These are phyloP conservation scores for Aschersonia sp. DNA, from an alignment of 2,329 filamentous ascomycete genomes.

Conservation along the genomic window DNA sequence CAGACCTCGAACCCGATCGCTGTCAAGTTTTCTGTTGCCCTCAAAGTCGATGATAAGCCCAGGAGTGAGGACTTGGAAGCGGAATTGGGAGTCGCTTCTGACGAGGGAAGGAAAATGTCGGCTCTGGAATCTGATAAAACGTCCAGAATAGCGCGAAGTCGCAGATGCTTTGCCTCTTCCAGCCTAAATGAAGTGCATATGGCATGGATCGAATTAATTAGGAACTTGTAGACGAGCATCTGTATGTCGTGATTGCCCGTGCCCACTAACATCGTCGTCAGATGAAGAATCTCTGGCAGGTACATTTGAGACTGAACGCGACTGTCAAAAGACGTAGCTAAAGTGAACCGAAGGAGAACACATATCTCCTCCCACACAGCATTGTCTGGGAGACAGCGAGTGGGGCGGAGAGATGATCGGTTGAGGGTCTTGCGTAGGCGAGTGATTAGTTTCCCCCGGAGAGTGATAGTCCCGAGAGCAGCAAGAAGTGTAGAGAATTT, in stretches of 20 bases:
- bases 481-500: slow-evolving; percentile 47
- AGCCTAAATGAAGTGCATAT: slow-evolving; percentile 51
- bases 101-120: slow-evolving; percentile 39
- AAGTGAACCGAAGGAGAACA: slow-evolving; percentile 49
- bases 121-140: slow-evolving; percentile 44
- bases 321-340: slow-evolving; percentile 53
- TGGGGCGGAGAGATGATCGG: slow-evolving; percentile 51
- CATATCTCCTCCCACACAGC: slow-evolving; percentile 57
- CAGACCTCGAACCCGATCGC: slow-evolving; percentile 49
- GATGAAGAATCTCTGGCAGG: slow-evolving; percentile 54
- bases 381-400: slow-evolving; percentile 50
- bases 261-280: slow-evolving; percentile 57
- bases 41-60: slow-evolving; percentile 35
- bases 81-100: slow-evolving; percentile 19
- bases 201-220: slow-evolving; percentile 54
- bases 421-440: slow-evolving; percentile 53
- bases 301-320: slow-evolving; percentile 54
- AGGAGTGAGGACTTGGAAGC: slow-evolving; percentile 36
- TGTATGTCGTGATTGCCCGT: slow-evolving; percentile 44
- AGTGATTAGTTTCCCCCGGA: slow-evolving; percentile 51
- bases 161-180: slow-evolving; percentile 42
- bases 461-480: slow-evolving; percentile 48
- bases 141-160: slow-evolving; percentile 40
- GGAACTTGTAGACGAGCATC: slow-evolving; percentile 43
- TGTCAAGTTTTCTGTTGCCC: slow-evolving; percentile 46